A percentile compares a stretch with the other conserved stretches of the same genome.
phyloP scores from a whole-genome alignment of 2,329 filamentous ascomycete genomes.

The Coleophoma cylindrospora region DNA sequence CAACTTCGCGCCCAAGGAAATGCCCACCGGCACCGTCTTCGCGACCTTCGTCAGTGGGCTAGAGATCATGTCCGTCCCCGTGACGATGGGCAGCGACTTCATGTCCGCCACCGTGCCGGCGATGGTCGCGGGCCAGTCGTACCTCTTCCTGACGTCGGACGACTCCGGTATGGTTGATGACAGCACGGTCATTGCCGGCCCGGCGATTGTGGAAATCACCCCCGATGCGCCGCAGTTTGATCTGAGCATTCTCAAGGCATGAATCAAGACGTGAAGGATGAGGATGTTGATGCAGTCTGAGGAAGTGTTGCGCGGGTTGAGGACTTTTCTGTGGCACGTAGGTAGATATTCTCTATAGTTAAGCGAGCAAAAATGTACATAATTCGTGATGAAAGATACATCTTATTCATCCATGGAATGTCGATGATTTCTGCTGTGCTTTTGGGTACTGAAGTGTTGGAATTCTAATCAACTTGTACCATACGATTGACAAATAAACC shows the following conservation, averaged over 20 bases:
- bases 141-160: conserved; percentile 33
- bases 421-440: too few species aligned
- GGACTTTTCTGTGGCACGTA: too few species aligned
- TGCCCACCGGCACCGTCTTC: conserved; percentile 22
- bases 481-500: too few species aligned
- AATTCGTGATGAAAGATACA: too few species aligned
- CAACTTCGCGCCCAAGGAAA: conserved; percentile 19
- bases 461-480: too few species aligned
- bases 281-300: too few species aligned
- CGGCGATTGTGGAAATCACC: conserved; percentile 28
- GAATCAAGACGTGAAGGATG: too few species aligned
- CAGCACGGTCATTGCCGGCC: conserved; percentile 32
- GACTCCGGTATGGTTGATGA: conserved; percentile 29
- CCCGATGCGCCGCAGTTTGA: conserved; percentile 20
- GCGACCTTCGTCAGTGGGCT: conserved; percentile 29
- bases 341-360: too few species aligned
- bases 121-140: conserved; percentile 31
- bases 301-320: too few species aligned
- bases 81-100: conserved; percentile 16
- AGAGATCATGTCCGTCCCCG: conserved; percentile 26
- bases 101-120: conserved; percentile 24
- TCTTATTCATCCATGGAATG: too few species aligned
- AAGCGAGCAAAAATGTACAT: too few species aligned
- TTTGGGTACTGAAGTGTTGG: too few species aligned
- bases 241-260: background rate